Conservation (phyloP, 352 stramenopile species). For the Globisporangium viniferum region DNA sequence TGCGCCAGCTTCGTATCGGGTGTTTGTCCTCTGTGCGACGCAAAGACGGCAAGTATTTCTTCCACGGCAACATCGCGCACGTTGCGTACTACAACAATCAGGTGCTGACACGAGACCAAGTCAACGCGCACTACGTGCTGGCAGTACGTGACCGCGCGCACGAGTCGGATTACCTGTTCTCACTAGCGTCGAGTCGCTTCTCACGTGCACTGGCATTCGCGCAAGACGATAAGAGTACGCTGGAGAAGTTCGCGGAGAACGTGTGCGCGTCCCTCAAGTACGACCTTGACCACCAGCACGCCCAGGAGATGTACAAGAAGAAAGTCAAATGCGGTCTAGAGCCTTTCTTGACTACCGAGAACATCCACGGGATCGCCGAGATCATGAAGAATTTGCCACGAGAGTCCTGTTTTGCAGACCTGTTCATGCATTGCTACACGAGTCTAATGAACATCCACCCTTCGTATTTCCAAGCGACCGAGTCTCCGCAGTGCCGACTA, state of each 20-base stretch:
- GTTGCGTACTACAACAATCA: constrained; percentile 80
- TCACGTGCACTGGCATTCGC: constrained; percentile 51
- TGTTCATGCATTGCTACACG: constrained; percentile 74
- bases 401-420: constrained; percentile 68
- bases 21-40: constrained; percentile 57
- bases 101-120: constrained; percentile 53
- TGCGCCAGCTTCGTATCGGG: constrained; percentile 67
- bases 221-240: constrained; percentile 55
- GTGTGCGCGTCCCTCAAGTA: constrained; percentile 81
- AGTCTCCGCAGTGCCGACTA: constrained; percentile 47
- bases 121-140: constrained; percentile 77
- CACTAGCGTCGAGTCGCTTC: constrained; percentile 68
- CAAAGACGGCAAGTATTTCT: constrained; percentile 82
- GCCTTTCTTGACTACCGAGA: constrained; percentile 60
- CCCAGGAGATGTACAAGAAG: constrained; percentile 74
- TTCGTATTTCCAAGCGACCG: constrained; percentile 54
- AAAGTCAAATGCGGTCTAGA: constrained; percentile 64
- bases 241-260: constrained; percentile 77
- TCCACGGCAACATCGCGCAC: constrained; percentile 78
- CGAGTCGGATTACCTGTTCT: constrained; percentile 78
- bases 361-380: constrained; percentile 70
- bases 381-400: constrained; percentile 77
- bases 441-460: constrained; percentile 46
- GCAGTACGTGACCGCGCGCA: constrained; percentile 54
- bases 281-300: constrained; percentile 68